A percentile compares a stretch with the other conserved stretches of the same genome.
Evolutionary conservation across 2,329 filamentous ascomycete genomes (phyloP).

Genomic region (Colletotrichum coccodes): DNA sequence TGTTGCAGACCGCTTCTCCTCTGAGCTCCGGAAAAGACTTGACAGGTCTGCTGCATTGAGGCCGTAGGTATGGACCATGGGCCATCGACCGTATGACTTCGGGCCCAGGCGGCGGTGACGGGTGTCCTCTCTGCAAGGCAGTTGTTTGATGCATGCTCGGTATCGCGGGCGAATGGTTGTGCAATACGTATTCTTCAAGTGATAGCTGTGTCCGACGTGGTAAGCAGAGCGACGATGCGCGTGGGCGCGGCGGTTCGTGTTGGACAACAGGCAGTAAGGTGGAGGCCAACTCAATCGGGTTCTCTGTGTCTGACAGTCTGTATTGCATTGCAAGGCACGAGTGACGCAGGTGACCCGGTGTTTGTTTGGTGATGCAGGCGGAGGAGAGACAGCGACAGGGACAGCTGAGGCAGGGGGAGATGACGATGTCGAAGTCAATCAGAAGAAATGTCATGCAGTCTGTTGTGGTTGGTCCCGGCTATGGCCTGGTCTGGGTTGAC

Average conservation of each 20-base stretch:
- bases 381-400: background rate
- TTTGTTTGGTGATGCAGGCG: background rate
- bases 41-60: background rate
- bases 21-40: background rate
- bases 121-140: background rate
- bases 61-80: background rate
- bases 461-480: conserved; percentile 10
- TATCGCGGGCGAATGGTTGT: conserved; percentile 15
- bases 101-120: background rate
- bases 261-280: conserved; percentile 1
- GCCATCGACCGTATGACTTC: background rate
- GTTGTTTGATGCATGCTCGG: background rate
- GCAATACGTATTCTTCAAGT: conserved; percentile 8
- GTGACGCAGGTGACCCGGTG: background rate
- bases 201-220: conserved; percentile 17
- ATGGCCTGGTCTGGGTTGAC: background rate
- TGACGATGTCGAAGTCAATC: conserved; percentile 21
- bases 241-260: conserved; percentile 5
- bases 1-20: conserved; percentile 14
- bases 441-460: conserved; percentile 27
- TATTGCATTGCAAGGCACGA: background rate
- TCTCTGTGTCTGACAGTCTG: conserved; percentile 1
- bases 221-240: background rate
- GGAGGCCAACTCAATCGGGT: background rate
- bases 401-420: conserved; percentile 9